A percentile compares a stretch with the other conserved stretches of the same genome.
phyloP scores from a whole-genome alignment of 2,329 filamentous ascomycete genomes.

The Paramyrothecium sp. region DNA sequence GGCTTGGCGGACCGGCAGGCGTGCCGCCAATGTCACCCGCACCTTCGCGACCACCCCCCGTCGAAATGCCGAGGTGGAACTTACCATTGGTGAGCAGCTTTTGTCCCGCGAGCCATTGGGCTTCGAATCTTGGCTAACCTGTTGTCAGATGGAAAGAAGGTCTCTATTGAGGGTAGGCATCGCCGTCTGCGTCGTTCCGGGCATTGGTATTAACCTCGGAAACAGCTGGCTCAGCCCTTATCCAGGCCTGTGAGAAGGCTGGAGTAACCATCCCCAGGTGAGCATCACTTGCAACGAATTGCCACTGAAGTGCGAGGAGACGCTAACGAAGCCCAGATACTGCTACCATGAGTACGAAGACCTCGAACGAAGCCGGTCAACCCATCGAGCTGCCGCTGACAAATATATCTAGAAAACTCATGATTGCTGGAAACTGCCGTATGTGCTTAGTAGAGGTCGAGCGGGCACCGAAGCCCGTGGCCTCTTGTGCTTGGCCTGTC shows the following conservation, averaged over 20 bases:
- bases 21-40: conserved; percentile 62
- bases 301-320: conserved; percentile 12
- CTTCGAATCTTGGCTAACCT: conserved; percentile 26
- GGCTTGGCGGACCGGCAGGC: conserved; percentile 64
- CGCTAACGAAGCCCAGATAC: conserved; percentile 63
- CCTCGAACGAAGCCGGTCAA: conserved; percentile 14
- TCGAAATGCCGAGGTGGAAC: conserved; percentile 88
- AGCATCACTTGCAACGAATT: conserved; percentile 21
- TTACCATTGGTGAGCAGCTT: conserved; percentile 75
- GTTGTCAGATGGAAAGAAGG: conserved; percentile 85
- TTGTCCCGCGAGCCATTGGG: conserved; percentile 26
- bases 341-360: conserved; percentile 91
- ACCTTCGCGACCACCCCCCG: conserved; percentile 78
- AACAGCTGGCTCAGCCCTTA: conserved; percentile 90
- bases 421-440: conserved; percentile 99
- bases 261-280: conserved; percentile 85
- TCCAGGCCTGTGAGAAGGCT: conserved; percentile 98
- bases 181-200: conserved; percentile 12
- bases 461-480: conserved; percentile 91
- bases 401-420: conserved; percentile 73
- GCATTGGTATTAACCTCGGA: conserved; percentile 32
- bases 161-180: conserved; percentile 86
- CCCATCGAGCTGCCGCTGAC: conserved; percentile 31
- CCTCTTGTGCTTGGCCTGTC: conserved; percentile 98
- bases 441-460: conserved; percentile 99